phyloP scores from a whole-genome alignment of 257 asterid genomes.

The Verbascum thapsus region DNA sequence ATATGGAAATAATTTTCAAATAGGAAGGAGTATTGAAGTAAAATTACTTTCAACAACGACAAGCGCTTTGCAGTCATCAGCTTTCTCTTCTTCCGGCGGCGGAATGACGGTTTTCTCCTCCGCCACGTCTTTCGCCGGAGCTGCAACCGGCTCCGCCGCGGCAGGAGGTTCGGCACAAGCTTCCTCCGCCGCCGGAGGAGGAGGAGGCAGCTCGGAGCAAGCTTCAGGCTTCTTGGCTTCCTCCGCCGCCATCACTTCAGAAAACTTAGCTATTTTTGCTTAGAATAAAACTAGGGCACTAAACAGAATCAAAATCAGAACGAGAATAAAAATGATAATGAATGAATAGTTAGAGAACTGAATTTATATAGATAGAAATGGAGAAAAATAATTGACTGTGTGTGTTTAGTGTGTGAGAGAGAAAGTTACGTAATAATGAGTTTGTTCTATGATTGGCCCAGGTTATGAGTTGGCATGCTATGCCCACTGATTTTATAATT shows the following conservation, averaged over 20 bases:
- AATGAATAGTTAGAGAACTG: conserved; percentile 2
- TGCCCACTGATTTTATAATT: background rate
- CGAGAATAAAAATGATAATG: background rate
- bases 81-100: conserved; percentile 51
- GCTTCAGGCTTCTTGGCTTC: conserved; percentile 50
- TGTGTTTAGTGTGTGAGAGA: conserved; percentile 13
- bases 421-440: conserved; percentile 14
- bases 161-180: conserved; percentile 31
- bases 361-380: background rate
- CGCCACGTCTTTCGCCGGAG: conserved; percentile 50
- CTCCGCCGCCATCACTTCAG: conserved; percentile 62
- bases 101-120: conserved; percentile 68
- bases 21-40: background rate
- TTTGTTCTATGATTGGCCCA: no score
- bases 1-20: background rate
- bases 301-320: conserved; percentile 2
- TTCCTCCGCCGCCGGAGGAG: conserved; percentile 53
- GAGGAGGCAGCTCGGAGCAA: conserved; percentile 28
- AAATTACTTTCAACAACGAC: conserved; percentile 45
- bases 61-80: conserved; percentile 46
- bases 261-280: conserved; percentile 43
- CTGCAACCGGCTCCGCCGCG: conserved; percentile 29
- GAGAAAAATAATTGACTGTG: conserved; percentile 3
- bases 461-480: conserved; percentile 30
- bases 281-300: background rate